These are phyloP conservation scores for Fraxinus anomala DNA, from an alignment of 257 asterid genomes.

Conservation along the genomic window DNA sequence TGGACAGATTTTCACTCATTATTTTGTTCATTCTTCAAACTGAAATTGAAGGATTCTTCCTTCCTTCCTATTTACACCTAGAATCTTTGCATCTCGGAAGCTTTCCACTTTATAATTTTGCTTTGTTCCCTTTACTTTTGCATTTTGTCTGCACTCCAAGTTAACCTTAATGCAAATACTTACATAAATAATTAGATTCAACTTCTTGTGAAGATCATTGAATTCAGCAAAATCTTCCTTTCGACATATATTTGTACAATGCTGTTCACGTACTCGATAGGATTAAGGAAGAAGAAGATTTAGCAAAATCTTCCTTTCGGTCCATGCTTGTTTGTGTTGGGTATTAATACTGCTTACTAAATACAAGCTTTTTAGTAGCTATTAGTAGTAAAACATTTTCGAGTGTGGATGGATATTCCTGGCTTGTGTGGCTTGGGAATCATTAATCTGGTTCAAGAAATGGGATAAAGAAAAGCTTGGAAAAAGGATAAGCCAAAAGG, in stretches of 20 bases:
- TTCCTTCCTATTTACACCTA: too few species aligned
- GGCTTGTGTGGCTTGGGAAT: not conserved
- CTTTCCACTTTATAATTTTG: not conserved
- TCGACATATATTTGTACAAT: not conserved
- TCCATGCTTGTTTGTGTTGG: not conserved
- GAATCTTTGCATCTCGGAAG: not conserved
- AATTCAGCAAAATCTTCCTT: not conserved
- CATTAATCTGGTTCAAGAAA: not conserved
- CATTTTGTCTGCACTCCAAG: slow-evolving; percentile 3
- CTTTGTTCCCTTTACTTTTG: not conserved
- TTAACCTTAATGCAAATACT: not conserved
- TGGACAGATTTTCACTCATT: too few species aligned
- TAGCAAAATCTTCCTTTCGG: not conserved
- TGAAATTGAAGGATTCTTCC: not conserved
- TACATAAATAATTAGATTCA: not conserved
- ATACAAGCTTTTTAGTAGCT: not conserved
- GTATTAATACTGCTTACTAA: not conserved
- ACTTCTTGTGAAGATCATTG: not conserved
- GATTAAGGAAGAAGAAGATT: too few species aligned
- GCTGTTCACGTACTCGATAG: not conserved
- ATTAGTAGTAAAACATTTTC: not conserved
- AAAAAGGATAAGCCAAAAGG: not conserved
- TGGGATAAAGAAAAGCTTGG: not conserved
- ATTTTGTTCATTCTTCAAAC: not conserved
- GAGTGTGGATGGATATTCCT: not conserved